Percentiles rank a stretch among this genome's conserved stretches.
Conservation (phyloP, 495 filamentous ascomycete species). For the Hamigera avellanea region DNA sequence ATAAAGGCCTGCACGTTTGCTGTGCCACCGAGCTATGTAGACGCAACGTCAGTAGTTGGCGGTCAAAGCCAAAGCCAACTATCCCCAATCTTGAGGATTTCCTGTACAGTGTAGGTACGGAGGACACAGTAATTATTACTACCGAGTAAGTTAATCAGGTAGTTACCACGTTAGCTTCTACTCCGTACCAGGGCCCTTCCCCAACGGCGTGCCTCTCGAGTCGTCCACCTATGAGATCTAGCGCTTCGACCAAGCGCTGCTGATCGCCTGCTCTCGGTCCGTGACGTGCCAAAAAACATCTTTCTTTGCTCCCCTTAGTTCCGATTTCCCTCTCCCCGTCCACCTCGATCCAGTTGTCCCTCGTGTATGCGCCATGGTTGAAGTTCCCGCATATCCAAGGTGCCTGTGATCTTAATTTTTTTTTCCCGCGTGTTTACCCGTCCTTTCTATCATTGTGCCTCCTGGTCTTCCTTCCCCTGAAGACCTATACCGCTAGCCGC, state of each 20-base stretch:
- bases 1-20: too few species aligned
- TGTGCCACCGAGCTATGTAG: too few species aligned
- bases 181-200: neutral
- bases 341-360: slow-evolving; percentile 14
- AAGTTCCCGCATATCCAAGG: slow-evolving; percentile 15
- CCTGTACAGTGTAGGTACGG: too few species aligned
- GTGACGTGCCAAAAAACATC: slow-evolving; percentile 7
- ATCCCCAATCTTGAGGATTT: too few species aligned
- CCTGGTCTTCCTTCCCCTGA: neutral
- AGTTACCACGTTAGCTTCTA: too few species aligned
- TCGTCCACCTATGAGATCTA: neutral
- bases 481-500: too few species aligned
- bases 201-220: neutral
- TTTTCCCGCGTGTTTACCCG: slow-evolving; percentile 3
- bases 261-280: slow-evolving; percentile 2
- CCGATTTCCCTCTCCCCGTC: slow-evolving; percentile 7
- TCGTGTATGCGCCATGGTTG: slow-evolving; percentile 20
- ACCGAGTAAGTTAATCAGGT: too few species aligned
- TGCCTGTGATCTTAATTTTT: slow-evolving; percentile 13
- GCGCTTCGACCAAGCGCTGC: neutral
- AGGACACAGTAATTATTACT: too few species aligned
- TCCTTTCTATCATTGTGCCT: neutral
- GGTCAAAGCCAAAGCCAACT: too few species aligned
- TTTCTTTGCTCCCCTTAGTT: slow-evolving; percentile 9
- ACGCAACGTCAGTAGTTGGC: too few species aligned